A percentile compares a stretch with the other conserved stretches of the same genome.
These are phyloP conservation scores for Hypsizygus marmoreus DNA, from an alignment of 768 basidiomycete genomes.

Conservation along the genomic window DNA sequence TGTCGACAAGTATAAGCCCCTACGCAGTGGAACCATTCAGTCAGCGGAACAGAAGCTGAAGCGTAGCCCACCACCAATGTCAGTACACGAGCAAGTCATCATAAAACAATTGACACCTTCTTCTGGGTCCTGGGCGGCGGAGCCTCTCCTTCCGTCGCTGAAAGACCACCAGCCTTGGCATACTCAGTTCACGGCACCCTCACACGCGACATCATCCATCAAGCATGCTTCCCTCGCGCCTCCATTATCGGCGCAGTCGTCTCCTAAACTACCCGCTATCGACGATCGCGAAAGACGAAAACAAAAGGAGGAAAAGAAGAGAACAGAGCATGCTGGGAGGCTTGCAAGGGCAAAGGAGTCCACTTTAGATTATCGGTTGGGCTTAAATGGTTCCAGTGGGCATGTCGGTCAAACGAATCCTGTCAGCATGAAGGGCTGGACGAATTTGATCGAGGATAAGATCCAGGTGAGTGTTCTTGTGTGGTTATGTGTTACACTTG, in stretches of 20 bases:
- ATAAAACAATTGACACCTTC: slow-evolving; percentile 17
- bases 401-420: slow-evolving; percentile 48
- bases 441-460: slow-evolving; percentile 71
- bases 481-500: not conserved
- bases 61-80: slow-evolving; percentile 44
- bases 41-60: slow-evolving; percentile 71
- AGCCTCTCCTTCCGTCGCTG: slow-evolving; percentile 55
- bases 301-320: slow-evolving; percentile 53
- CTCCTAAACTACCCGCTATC: slow-evolving; percentile 13
- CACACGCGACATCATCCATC: slow-evolving; percentile 53
- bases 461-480: slow-evolving; percentile 59
- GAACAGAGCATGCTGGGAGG: slow-evolving; percentile 53
- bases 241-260: slow-evolving; percentile 21
- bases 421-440: slow-evolving; percentile 72
- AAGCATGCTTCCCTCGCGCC: slow-evolving; percentile 53
- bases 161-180: slow-evolving; percentile 70
- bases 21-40: slow-evolving; percentile 59
- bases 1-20: slow-evolving; percentile 83
- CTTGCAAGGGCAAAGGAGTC: slow-evolving; percentile 68
- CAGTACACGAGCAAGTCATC: slow-evolving; percentile 20
- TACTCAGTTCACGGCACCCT: slow-evolving; percentile 64
- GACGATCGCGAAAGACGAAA: slow-evolving; percentile 42
- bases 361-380: slow-evolving; percentile 76
- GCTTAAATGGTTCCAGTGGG: slow-evolving; percentile 37
- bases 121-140: slow-evolving; percentile 47